phyloP scores from a whole-genome alignment of 2,329 filamentous ascomycete species.

The Alternaria atra region DNA sequence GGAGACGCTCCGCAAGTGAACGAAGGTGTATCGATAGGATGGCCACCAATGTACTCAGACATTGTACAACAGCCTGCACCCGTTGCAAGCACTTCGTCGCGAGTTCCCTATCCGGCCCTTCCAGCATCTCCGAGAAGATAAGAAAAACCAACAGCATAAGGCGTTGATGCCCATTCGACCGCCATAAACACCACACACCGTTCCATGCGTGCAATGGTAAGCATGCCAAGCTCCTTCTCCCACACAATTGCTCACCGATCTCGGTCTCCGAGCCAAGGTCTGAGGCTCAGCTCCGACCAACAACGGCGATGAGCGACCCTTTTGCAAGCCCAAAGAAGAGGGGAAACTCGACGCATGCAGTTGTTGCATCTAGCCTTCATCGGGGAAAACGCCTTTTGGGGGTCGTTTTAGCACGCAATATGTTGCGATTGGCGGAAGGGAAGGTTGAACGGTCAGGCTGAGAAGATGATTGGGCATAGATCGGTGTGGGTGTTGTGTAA shows the following conservation, averaged over 20 bases:
- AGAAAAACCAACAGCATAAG: background rate
- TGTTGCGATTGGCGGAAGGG: background rate
- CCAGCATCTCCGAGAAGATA: conserved; percentile 1
- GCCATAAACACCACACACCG: background rate
- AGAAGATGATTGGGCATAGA: background rate
- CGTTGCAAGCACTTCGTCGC: background rate
- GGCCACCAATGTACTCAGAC: conserved; percentile 6
- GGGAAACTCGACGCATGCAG: background rate
- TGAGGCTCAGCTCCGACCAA: background rate
- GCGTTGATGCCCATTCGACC: background rate
- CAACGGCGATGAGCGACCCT: background rate
- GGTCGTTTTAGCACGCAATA: background rate
- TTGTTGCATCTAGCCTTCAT: background rate
- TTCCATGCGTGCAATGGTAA: background rate
- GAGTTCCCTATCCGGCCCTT: conserved; percentile 1
- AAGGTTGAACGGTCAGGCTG: background rate
- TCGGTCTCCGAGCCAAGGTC: background rate
- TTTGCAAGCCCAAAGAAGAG: background rate
- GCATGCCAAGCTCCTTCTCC: background rate
- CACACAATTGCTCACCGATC: background rate
- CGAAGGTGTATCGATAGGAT: background rate
- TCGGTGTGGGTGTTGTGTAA: background rate
- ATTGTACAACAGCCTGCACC: background rate
- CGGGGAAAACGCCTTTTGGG: background rate
- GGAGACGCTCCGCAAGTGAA: background rate